These are phyloP conservation scores for Saccharomycopsis vini DNA, from an alignment of 805 yeast species.

Conservation along the genomic window DNA sequence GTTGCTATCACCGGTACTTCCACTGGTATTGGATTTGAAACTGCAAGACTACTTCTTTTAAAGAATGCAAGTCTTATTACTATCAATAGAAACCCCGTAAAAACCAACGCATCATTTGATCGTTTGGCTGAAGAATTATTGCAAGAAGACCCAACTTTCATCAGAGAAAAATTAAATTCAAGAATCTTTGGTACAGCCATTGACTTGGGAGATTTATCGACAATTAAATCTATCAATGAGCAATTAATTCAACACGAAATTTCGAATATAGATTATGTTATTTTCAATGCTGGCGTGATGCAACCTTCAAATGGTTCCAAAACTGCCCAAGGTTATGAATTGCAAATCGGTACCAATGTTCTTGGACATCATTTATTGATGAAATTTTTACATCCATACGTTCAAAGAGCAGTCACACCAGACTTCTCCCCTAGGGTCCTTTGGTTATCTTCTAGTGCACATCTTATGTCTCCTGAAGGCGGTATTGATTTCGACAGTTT, in stretches of 20 bases:
- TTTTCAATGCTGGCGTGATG: slow-evolving; percentile 33
- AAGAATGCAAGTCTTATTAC: slow-evolving; percentile 21
- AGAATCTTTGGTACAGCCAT: slow-evolving; percentile 23
- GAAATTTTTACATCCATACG: slow-evolving; percentile 29
- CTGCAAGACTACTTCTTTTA: neutral
- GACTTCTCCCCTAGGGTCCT: slow-evolving; percentile 27
- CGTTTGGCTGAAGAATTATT: slow-evolving; percentile 12
- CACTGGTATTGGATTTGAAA: slow-evolving; percentile 26
- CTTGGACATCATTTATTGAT: slow-evolving; percentile 32
- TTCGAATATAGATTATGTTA: slow-evolving; percentile 25
- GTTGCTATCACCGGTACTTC: slow-evolving; percentile 34
- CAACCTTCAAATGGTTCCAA: slow-evolving; percentile 23
- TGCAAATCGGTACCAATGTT: slow-evolving; percentile 31
- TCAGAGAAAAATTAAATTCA: slow-evolving; percentile 23
- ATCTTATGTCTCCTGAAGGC: slow-evolving; percentile 24
- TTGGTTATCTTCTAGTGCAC: slow-evolving; percentile 32
- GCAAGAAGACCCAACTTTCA: slow-evolving; percentile 21
- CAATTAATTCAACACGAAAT: slow-evolving; percentile 16
- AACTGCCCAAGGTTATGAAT: slow-evolving; percentile 29
- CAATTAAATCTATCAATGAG: slow-evolving; percentile 27
- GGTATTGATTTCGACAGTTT: slow-evolving; percentile 26
- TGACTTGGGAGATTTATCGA: slow-evolving; percentile 33
- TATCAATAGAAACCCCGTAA: slow-evolving; percentile 29
- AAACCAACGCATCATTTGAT: slow-evolving; percentile 28
- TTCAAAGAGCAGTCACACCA: slow-evolving; percentile 26